Percentiles rank a stretch among this genome's conserved stretches.
Evolutionary conservation across 2,329 filamentous ascomycete genomes (phyloP).

Genomic region (Harringtonia lauricola): DNA sequence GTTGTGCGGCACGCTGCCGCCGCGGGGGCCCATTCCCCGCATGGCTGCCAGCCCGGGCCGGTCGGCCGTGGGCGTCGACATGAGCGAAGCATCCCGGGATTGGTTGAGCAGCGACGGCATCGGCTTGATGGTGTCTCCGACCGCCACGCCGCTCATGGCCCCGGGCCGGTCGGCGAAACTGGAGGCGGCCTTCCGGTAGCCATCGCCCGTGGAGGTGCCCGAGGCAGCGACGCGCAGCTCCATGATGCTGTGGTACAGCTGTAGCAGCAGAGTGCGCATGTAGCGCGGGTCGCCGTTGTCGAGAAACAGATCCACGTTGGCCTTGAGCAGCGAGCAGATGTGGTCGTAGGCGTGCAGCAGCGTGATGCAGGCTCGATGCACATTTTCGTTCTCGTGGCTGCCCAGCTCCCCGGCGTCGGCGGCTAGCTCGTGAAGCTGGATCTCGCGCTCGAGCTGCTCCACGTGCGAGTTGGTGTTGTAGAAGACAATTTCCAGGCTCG

Average conservation of each 20-base stretch:
- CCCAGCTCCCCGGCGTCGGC: constrained; percentile 31
- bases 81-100: constrained; percentile 5
- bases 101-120: constrained; percentile 34
- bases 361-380: constrained; percentile 51
- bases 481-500: constrained; percentile 55
- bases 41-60: constrained; percentile 26
- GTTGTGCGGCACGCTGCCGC: constrained; percentile 29
- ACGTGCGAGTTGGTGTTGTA: constrained; percentile 59
- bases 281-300: constrained; percentile 56
- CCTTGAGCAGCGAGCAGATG: constrained; percentile 48
- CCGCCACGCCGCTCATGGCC: constrained; percentile 14
- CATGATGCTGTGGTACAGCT: constrained; percentile 57
- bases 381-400: constrained; percentile 48
- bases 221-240: constrained; percentile 44
- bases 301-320: constrained; percentile 53
- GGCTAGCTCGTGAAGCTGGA: constrained; percentile 46
- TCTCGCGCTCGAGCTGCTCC: constrained; percentile 53
- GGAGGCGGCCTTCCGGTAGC: constrained; percentile 12
- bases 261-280: constrained; percentile 51
- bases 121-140: constrained; percentile 28
- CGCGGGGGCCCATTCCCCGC: constrained; percentile 20
- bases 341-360: constrained; percentile 55
- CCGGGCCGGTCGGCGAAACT: constrained; percentile 4
- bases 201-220: constrained; percentile 17
- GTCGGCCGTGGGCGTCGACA: constrained; percentile 39